phyloP scores from a whole-genome alignment of 2,329 filamentous ascomycete genomes.

The Hortaea werneckii region DNA sequence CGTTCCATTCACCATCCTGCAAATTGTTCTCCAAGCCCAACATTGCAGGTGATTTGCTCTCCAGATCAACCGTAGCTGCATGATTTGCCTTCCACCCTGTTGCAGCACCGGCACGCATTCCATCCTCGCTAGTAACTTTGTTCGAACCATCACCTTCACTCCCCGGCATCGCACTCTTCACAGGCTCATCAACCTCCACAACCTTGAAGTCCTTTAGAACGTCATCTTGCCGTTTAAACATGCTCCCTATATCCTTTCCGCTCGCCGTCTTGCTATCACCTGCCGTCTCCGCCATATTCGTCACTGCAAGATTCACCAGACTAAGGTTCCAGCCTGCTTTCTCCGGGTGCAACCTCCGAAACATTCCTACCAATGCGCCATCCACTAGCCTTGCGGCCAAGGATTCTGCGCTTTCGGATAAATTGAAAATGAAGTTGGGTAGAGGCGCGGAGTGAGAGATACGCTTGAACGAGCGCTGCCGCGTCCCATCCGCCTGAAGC shows the following conservation, averaged over 20 bases:
- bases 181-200: conserved; percentile 27
- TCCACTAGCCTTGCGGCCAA: conserved; percentile 59
- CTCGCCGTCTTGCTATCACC: conserved; percentile 33
- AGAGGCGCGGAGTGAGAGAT: conserved; percentile 66
- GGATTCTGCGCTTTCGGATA: conserved; percentile 47
- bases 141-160: neutral
- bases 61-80: no score
- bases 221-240: conserved; percentile 70
- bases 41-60: conserved; percentile 2
- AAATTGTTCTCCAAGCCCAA: conserved; percentile 3
- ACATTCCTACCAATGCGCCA: conserved; percentile 60
- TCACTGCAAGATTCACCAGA: conserved; percentile 76
- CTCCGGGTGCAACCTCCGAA: conserved; percentile 62
- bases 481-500: conserved; percentile 43
- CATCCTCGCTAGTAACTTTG: neutral
- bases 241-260: conserved; percentile 67
- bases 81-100: no score
- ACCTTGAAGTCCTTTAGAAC: conserved; percentile 58
- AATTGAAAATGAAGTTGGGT: conserved; percentile 62
- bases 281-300: conserved; percentile 59
- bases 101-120: no score
- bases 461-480: conserved; percentile 53
- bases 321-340: conserved; percentile 67
- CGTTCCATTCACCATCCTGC: neutral
- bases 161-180: no score